Evolutionary conservation across 768 basidiomycete species (phyloP).

Genomic region (Russula sp.): DNA sequence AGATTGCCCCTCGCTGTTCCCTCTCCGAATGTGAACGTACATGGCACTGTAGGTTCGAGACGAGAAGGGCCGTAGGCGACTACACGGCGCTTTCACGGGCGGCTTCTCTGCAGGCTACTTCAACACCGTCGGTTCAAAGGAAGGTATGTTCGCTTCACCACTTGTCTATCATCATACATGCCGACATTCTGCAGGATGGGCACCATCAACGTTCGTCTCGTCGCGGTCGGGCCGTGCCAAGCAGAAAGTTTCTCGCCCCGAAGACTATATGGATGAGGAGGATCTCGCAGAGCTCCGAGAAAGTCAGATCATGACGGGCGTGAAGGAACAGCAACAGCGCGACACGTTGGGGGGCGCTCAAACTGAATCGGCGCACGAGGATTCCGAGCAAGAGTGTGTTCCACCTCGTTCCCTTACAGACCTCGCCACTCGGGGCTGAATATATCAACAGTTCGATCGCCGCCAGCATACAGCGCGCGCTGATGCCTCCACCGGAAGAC

Average conservation of each 20-base stretch:
- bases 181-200: constrained; percentile 66
- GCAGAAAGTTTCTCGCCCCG: constrained; percentile 53
- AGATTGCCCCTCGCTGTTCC: constrained; percentile 23
- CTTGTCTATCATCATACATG: not conserved
- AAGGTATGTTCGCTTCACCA: constrained; percentile 47
- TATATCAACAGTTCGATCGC: constrained; percentile 48
- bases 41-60: constrained; percentile 62
- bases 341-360: constrained; percentile 62
- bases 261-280: constrained; percentile 99
- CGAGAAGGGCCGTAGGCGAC: constrained; percentile 82
- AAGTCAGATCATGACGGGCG: constrained; percentile 48
- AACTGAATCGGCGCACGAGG: constrained; percentile 43
- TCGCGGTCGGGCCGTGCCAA: constrained; percentile 74
- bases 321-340: constrained; percentile 69
- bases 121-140: constrained; percentile 93
- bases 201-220: constrained; percentile 88
- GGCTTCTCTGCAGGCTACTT: constrained; percentile 98
- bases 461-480: constrained; percentile 52
- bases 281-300: constrained; percentile 82
- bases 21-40: constrained; percentile 17
- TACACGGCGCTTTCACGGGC: constrained; percentile 99
- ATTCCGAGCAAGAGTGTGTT: constrained; percentile 49
- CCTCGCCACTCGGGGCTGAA: not conserved
- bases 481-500: constrained; percentile 70
- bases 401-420: not conserved